Base-by-base conservation (phyloP, 768 basidiomycete genomes). In the Kwoniella dejecticola region DNA sequence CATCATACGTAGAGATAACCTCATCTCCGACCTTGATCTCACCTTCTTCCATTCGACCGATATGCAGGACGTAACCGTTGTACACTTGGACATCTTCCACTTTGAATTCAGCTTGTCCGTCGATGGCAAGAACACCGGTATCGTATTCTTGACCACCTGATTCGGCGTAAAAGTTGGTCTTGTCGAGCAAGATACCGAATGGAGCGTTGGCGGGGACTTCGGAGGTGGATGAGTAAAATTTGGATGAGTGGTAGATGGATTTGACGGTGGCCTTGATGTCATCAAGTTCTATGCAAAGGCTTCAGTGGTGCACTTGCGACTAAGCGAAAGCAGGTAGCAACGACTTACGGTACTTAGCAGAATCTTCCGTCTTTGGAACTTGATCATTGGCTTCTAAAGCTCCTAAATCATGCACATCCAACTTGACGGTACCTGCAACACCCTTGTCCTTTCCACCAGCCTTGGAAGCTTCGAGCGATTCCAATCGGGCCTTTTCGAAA, bases 91-190 rank as follows among this genome's bases (percentile, higher is more conserved):
- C 93, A 70, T 98, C 89, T 46, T 85, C 85, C 50, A 99, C 96
- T 74, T 90, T 87, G 77, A 98, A 99, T 77, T 96, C 92, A 31
- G 90, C 88, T 62, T 86, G 82, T 41, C 88, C 94, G 64, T 96
- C 95, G 54, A 97, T 89, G 26, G 92, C 87, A 66, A 99, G 90
- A 69, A 88, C 90, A 56, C 96, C 96, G 0, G 91, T 97, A 77
- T 99, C 96, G 71, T 90, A 87, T 80, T 98, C 95, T 76, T 99
- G 96, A 26, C 96, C 96, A 71, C 96, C 96, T 36, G 91, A 84
- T 80, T 99, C 96, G 6, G 96, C 94, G 66, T 99, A 99, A 80
- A 98, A 97, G 80, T 88, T 91, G 3, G 96, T 97, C 45, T 84
- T 84, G 81, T 98, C 90, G 50, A 99, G 87, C 27, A 99, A 77